Base-by-base conservation (phyloP, 1,284 basidiomycete species). In the Tausonia pullulans region DNA sequence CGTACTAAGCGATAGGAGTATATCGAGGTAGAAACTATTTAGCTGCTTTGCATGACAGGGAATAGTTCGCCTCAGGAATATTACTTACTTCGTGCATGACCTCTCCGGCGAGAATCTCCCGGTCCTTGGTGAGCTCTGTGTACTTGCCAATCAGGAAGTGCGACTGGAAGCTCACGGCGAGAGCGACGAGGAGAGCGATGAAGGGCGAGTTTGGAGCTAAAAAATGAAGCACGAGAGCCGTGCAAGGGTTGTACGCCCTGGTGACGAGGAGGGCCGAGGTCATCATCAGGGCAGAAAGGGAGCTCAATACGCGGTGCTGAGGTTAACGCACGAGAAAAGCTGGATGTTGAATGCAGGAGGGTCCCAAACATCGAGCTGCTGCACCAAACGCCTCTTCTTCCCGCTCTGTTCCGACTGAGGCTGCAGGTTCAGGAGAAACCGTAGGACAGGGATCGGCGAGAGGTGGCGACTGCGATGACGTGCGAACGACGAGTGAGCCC, bases 331-430 rank as follows among this genome's bases (percentile, higher is more conserved):
- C 73, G 68, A 80, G 68, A 90, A 86, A 43, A 90, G 75, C 67
- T 78, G 79, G 68, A 83, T 77, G 72, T 88, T 86, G 56, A 87
- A 75, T 68, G 84, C 82, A n/a, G 83, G 83, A 3, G 88, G 88
- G 9, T 80, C 78, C 88, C 88, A 90, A 50, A 87, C 79, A 67
- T 87, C 84, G 61, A 90, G 75, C 72, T 87, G 84, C 71, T 89
- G 87, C n/a, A 90, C 76, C 55, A 64, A 66, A 69, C 78, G 81
- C 56, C 78, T 78, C 8, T 77, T 76, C 56, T 75, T 76, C 49
- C 78, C 75, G 54, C 77, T 74, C 14, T 72, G 72, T 49, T 77
- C 75, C 48, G 78, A 77, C 3, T 82, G 81, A 14, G 80, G 80
- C 56, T 79, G 79, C 71, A 87, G 75, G 53, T 85, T 84, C 27